Percentiles rank a stretch among this genome's conserved stretches.
These are phyloP conservation scores for Crithidia sp. DNA, from an alignment of 208 protist species.

Conservation along the genomic window DNA sequence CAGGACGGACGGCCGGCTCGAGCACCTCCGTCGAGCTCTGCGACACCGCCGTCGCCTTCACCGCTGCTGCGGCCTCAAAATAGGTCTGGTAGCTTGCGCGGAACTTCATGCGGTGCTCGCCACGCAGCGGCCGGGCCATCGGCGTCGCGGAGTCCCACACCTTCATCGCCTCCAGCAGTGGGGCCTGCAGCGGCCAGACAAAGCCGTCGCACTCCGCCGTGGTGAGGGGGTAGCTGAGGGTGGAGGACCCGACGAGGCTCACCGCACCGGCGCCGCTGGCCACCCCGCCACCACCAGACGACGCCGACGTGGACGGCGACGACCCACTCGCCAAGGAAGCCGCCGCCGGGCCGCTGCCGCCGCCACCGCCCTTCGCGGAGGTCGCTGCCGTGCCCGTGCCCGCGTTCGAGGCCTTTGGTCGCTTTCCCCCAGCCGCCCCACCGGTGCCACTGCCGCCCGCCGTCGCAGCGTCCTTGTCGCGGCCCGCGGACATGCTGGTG, in stretches of 20 bases:
- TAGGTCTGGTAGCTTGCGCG: slow-evolving; percentile 17
- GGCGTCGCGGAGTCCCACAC: slow-evolving; percentile 8
- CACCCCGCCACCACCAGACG: not conserved
- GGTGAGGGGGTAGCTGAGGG: slow-evolving; percentile 25
- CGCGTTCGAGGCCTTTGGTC: slow-evolving; percentile 1
- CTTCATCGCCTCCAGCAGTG: slow-evolving; percentile 16
- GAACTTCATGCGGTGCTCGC: slow-evolving; percentile 9
- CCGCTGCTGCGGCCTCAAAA: slow-evolving; percentile 20
- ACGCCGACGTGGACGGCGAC: not conserved
- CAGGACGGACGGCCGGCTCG: not conserved
- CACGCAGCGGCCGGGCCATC: slow-evolving; percentile 1
- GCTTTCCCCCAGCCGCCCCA: slow-evolving; percentile 1
- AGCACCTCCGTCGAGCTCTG: not conserved
- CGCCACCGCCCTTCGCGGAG: not conserved
- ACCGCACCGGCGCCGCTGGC: not conserved
- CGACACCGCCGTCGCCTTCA: slow-evolving; percentile 6
- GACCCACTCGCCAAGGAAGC: not conserved
- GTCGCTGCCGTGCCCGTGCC: not conserved
- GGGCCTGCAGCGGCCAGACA: slow-evolving; percentile 14
- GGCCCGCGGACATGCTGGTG: not conserved
- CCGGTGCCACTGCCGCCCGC: not conserved
- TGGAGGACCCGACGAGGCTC: slow-evolving; percentile 5
- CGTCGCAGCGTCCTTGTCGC: slow-evolving; percentile 5
- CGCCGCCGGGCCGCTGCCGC: not conserved
- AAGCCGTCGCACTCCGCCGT: slow-evolving; percentile 26